Evolutionary conservation across 495 filamentous ascomycete genomes (phyloP), one percentile per base, ranked within the genome.

Genomic region (Penicillium psychrofluorescens): DNA sequence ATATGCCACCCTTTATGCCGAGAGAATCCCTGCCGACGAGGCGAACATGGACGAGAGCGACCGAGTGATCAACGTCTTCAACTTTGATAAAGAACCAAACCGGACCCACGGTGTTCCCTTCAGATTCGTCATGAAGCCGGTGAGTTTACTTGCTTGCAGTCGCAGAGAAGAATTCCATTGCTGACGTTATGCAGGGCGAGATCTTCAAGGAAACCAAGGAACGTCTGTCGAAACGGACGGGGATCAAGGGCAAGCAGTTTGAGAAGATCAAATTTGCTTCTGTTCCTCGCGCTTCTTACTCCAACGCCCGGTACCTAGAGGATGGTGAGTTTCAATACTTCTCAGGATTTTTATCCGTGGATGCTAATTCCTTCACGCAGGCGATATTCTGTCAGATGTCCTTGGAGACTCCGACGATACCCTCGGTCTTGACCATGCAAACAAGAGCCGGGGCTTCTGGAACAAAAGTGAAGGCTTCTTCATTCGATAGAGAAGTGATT

Each of bases 211-310:
- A 97, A 29, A 96, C 92, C 40, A 95, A 90, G 68, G 83, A 90
- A 55, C 81, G 92, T 15, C 72, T 99, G 3, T 88, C 88, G 53
- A 87, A 86, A 58, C 78, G 92, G 38, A 95, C 86, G 2, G 90
- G 90, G 10, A 81, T 99, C 61, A 97, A 95, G 68, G 92, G 92
- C 50, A 97, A 97, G 71, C 88, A 87, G 44, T 92, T 97, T 50
- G 92, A 99, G 64, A 99, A 96, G 74, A 90, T 97, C 61, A 95
- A 90, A 65, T 96, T 99, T 70, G 87, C 89, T 6, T 66, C 95
- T 36, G 75, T 96, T 7, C 78, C 79, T 47, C 77, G 85, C 42
- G 62, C 73, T 22, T 63, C 74, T 22, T 94, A 84, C 63, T 79
- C 84, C 13, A 85, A 77, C 53, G 84, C 90, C 5, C 71, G 78